Conservation (phyloP, 2,329 filamentous ascomycete genomes). For the Fusarium sp. region DNA sequence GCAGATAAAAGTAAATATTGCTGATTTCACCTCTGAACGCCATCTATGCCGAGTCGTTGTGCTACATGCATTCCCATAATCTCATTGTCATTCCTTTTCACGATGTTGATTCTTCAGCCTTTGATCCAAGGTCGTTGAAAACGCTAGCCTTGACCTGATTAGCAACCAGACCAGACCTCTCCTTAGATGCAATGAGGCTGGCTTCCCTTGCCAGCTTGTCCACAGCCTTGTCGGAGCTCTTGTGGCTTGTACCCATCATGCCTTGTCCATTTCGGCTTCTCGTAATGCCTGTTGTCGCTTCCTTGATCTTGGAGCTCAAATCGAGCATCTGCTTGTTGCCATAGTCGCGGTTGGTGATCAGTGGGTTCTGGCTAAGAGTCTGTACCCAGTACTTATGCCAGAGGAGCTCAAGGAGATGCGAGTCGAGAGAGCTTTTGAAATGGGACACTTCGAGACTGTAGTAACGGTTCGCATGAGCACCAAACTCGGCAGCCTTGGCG, state of each 20-base stretch:
- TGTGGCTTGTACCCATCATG: constrained; percentile 37
- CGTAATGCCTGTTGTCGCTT: constrained; percentile 60
- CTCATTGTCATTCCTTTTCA: constrained; percentile 21
- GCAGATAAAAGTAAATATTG: constrained; percentile 13
- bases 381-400: constrained; percentile 99
- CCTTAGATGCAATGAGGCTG: constrained; percentile 70
- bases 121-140: constrained; percentile 59
- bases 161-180: constrained; percentile 70
- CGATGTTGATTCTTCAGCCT: constrained; percentile 19
- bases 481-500: constrained; percentile 96
- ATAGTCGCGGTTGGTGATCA: constrained; percentile 93
- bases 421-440: constrained; percentile 93
- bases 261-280: constrained; percentile 43
- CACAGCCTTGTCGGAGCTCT: constrained; percentile 58
- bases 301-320: constrained; percentile 81
- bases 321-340: constrained; percentile 92
- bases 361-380: constrained; percentile 88
- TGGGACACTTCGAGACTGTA: constrained; percentile 92
- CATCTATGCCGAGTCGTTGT: constrained; percentile 42
- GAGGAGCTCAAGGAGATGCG: constrained; percentile 83
- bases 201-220: constrained; percentile 70
- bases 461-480: constrained; percentile 89
- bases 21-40: constrained; percentile 43
- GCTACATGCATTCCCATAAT: constrained; percentile 37
- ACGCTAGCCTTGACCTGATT: constrained; percentile 71